Evolutionary conservation across 2,329 filamentous ascomycete genomes (phyloP).

Genomic region (Bipolaris zeicola): DNA sequence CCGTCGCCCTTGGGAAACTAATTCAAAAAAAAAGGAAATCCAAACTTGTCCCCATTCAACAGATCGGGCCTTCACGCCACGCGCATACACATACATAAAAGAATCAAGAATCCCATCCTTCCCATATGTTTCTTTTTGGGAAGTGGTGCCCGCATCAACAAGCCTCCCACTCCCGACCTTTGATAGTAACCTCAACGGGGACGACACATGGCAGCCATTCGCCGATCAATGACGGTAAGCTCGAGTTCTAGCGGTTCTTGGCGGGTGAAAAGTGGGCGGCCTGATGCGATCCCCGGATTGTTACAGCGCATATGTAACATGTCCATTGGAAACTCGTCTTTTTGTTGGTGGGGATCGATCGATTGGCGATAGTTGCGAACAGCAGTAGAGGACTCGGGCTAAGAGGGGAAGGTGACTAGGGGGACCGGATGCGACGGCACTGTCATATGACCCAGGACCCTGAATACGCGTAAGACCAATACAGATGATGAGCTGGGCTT

Average conservation of each 20-base stretch:
- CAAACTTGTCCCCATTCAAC: not conserved
- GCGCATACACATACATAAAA: too few species aligned
- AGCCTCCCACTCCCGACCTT: too few species aligned
- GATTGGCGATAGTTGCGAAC: not conserved
- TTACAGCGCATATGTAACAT: not conserved
- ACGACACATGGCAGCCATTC: not conserved
- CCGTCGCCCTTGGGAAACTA: not conserved
- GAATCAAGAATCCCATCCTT: too few species aligned
- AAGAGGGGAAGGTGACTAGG: conserved; percentile 1
- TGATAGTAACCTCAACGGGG: not conserved
- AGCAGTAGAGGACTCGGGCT: not conserved
- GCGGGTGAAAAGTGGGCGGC: not conserved
- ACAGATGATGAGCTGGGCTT: not conserved
- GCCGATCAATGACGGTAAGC: conserved; percentile 3
- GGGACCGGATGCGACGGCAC: conserved; percentile 1
- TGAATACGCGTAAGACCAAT: not conserved
- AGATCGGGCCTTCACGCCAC: too few species aligned
- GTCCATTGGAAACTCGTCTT: not conserved
- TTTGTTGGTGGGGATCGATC: not conserved
- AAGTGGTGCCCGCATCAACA: too few species aligned
- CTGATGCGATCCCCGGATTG: not conserved
- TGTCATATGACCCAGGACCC: not conserved
- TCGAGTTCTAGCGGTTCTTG: not conserved
- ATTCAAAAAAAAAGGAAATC: not conserved
- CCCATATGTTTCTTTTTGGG: too few species aligned